Conservation (phyloP, 2,329 filamentous ascomycete genomes). For the Ceratocystis destructans region DNA sequence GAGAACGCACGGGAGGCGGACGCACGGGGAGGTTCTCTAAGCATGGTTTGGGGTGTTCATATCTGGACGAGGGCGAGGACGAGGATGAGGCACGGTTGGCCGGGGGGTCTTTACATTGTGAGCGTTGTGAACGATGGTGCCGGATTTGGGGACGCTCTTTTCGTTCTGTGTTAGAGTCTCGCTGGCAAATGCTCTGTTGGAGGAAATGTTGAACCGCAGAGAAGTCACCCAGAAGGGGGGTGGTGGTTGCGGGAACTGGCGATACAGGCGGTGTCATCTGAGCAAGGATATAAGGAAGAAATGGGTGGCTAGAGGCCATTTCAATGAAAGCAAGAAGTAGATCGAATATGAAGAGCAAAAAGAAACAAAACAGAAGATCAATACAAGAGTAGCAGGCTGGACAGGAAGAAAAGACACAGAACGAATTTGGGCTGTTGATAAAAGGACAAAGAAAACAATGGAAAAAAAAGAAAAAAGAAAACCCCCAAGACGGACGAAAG, state of each 20-base stretch:
- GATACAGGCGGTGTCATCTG: constrained; percentile 19
- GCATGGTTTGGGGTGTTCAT: neutral
- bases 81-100: neutral
- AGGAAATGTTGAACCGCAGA: constrained; percentile 3
- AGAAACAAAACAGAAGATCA: neutral
- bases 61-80: neutral
- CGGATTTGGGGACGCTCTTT: neutral
- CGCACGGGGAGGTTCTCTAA: neutral
- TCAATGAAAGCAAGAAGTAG: neutral
- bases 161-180: neutral
- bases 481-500: neutral
- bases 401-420: neutral
- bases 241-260: constrained; percentile 13
- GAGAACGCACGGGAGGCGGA: no score
- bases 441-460: neutral
- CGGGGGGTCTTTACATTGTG: constrained; percentile 1
- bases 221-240: constrained; percentile 15
- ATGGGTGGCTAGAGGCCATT: constrained; percentile 2
- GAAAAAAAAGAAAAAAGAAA: neutral
- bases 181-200: neutral
- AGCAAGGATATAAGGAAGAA: constrained; percentile 13
- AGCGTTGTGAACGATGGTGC: neutral
- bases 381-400: neutral
- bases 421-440: neutral
- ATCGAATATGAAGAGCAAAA: neutral